Evolutionary conservation across 352 stramenopile species (phyloP), one percentile per base, ranked within the genome.

Genomic region (Globisporangium recalcitrans): DNA sequence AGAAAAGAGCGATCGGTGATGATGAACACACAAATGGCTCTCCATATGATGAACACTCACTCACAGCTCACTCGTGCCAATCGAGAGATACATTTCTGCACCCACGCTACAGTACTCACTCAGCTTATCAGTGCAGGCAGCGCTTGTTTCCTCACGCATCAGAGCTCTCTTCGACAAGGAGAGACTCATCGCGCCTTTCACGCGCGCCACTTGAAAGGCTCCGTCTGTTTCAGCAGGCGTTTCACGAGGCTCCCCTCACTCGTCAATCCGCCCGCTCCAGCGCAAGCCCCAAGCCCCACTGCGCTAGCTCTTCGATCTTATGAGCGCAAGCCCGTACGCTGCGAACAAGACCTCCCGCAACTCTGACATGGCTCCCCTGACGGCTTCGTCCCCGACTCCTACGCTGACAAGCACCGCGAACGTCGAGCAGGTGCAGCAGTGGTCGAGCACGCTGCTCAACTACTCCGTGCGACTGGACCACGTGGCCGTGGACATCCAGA

Each of bases 381-480:
- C 19, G 16, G n/a, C 48, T 9, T 21, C 49, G 19, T 36, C 48
- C 3, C 13, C 22, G 2, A 5, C 27, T 11, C 21, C n/a, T 9
- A 22, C 47, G 13, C 14, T 34, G 44, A 51, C 4, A 9, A 51
- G 19, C 22, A 31, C 19, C 38, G 16, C 16, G 6, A 42, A 9
- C 9, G 19, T 65, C 16, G 40, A 58, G 13, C 66, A 84, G 38
- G 73, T 68, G 29, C 78, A 82, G 48, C 55, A 67, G 8, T 88
- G 78, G 78, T 74, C 62, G 13, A 81, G 74, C 59, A 53, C 73
- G 19, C 70, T 82, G 53, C 58, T 74, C 24, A 69, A 65, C 19
- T 74, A 84, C 58, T 69, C 51, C 7, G 52, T 88, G 19, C 73
- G 60, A 16, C 44, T 85, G 4, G 74, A 85, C 29, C 78, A 84